Base-by-base conservation (phyloP, 108 stramenopile species). In the Discostella pseudostelligera region DNA sequence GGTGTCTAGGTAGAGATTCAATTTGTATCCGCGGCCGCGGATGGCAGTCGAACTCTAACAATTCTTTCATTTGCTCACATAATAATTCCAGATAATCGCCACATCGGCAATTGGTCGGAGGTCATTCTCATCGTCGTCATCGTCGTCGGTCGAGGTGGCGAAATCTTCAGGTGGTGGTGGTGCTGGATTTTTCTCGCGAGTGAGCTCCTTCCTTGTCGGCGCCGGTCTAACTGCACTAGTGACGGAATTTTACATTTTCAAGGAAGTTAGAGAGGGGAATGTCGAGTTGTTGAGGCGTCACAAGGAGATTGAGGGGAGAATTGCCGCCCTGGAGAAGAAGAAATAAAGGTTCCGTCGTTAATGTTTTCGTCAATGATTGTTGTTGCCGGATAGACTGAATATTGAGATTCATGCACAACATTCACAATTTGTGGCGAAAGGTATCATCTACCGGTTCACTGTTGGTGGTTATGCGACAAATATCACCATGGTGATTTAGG, bases 211-310 rank as follows among this genome's bases (percentile, higher is more conserved):
- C 65, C 65, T 90, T 21, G 86, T 87, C 9, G 92, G 92, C 8
- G 92, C 92, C 0, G 92, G 87, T 5, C 53, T 90, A 3, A 85
- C 86, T 0, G 92, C 86, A 9, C 54, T 93, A 13, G 84, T 45
- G 0, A 82, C 89, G 20, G 88, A 93, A 62, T 77, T 81, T 69
- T 86, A 84, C 43, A 80, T 93, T 56, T 90, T 78, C 48, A 70
- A 88, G 61, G 92, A 93, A 60, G 17, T 93, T 13, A 54, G 56
- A 10, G 70, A 81, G 3, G 89, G 92, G 29, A 93, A 93, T 74
- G 62, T 79, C 51, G 46, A 73, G 13, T 85, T 93, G 82, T 46
- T 93, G 32, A 65, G 56, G 56, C 85, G 84, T 60, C 92, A 93
- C 71, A 72, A 63, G 56, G 88, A 85, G 19, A 71, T 93, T 43